phyloP scores from a whole-genome alignment of 2,329 filamentous ascomycete genomes.

The Aspergillus amoenus region DNA sequence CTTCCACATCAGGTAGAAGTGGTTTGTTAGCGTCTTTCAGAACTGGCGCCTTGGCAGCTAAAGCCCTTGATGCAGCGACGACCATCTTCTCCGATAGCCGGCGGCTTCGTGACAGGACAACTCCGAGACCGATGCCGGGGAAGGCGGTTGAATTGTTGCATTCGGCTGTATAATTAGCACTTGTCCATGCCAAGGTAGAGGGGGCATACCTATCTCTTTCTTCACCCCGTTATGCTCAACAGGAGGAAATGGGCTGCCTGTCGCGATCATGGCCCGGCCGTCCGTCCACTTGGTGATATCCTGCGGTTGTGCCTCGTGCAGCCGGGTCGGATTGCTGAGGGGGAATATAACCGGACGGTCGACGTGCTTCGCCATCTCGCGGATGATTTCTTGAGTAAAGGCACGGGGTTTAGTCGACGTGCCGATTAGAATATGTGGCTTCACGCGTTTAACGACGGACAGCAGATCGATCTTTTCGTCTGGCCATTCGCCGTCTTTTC shows the following conservation, averaged over 20 bases:
- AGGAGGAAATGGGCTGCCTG: slow-evolving; percentile 77
- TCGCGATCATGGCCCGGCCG: slow-evolving; percentile 75
- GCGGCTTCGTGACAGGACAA: slow-evolving; percentile 66
- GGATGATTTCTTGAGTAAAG: slow-evolving; percentile 72
- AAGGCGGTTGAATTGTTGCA: slow-evolving; percentile 89
- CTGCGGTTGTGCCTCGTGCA: slow-evolving; percentile 77
- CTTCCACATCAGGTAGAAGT: slow-evolving; percentile 72
- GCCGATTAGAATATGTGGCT: slow-evolving; percentile 79
- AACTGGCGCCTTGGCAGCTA: slow-evolving; percentile 71
- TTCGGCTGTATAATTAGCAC: slow-evolving; percentile 58
- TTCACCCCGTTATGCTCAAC: slow-evolving; percentile 60
- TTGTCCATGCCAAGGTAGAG: too few relatives aligned
- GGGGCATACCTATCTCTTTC: slow-evolving; percentile 51
- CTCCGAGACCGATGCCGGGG: slow-evolving; percentile 80
- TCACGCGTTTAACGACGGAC: slow-evolving; percentile 66
- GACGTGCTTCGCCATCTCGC: slow-evolving; percentile 72
- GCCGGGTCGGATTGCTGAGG: slow-evolving; percentile 77
- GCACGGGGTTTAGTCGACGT: slow-evolving; percentile 75
- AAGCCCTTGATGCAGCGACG: slow-evolving; percentile 72
- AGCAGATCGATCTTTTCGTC: slow-evolving; percentile 59
- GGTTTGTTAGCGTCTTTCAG: slow-evolving; percentile 63
- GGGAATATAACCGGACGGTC: slow-evolving; percentile 76
- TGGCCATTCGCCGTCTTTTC: slow-evolving; percentile 62
- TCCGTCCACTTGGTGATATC: slow-evolving; percentile 78
- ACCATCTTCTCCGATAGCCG: slow-evolving; percentile 76